phyloP scores from a whole-genome alignment of 352 stramenopile genomes.

The Halophytophthora polymorphica region DNA sequence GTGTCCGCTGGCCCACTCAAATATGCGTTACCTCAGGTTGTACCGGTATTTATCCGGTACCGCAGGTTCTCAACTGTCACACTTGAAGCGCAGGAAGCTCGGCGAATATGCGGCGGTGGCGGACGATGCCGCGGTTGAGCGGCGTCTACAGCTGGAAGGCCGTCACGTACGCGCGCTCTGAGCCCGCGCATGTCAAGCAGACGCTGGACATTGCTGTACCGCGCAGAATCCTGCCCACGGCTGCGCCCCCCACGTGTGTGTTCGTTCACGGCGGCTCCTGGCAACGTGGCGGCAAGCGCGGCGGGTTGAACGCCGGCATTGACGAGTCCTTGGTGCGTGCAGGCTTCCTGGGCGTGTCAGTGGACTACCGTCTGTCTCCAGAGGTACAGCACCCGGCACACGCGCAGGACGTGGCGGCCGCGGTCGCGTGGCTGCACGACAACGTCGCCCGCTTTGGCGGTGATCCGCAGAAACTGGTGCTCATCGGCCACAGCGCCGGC shows the following conservation, averaged over 20 bases:
- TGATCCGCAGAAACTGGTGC: conserved; percentile 50
- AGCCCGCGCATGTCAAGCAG: conserved; percentile 42
- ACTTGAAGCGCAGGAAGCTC: neutral
- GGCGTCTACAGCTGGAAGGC: conserved; percentile 62
- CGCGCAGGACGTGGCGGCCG: conserved; percentile 53
- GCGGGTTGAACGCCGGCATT: conserved; percentile 57
- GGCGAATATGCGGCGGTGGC: conserved; percentile 10
- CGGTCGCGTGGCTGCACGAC: conserved; percentile 56
- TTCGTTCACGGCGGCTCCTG: conserved; percentile 85
- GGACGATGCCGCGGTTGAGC: conserved; percentile 27
- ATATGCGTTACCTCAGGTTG: too few species aligned
- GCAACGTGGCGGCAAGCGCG: conserved; percentile 81
- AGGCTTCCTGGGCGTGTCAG: conserved; percentile 54
- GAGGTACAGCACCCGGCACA: conserved; percentile 74
- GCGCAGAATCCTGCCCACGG: conserved; percentile 13
- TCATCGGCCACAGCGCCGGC: conserved; percentile 77
- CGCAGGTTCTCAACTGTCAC: too few species aligned
- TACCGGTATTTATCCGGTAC: neutral
- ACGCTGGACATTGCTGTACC: conserved; percentile 70
- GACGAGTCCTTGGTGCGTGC: conserved; percentile 52
- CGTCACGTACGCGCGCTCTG: conserved; percentile 42
- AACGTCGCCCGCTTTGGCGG: conserved; percentile 78
- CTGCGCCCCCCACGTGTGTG: conserved; percentile 60
- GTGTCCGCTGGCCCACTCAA: too few species aligned
- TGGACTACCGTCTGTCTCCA: conserved; percentile 83